A percentile compares a stretch with the other conserved stretches of the same genome.
These are phyloP conservation scores for Yamadazyma akitaensis DNA, from an alignment of 805 yeast genomes.

Conservation along the genomic window DNA sequence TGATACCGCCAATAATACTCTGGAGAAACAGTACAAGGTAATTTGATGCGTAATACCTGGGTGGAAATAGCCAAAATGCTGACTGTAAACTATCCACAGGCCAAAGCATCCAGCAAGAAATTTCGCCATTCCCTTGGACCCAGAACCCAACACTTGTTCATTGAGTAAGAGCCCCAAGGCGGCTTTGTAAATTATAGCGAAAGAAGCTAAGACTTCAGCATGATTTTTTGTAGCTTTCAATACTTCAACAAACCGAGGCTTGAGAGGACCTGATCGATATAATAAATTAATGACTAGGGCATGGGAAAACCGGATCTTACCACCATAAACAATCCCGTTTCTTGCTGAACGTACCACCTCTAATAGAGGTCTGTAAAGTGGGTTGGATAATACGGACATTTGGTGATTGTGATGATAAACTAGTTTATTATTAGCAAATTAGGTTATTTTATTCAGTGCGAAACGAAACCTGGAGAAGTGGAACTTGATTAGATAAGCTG, in stretches of 20 bases:
- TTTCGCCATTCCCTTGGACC: slow-evolving; percentile 24
- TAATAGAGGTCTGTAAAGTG: slow-evolving; percentile 29
- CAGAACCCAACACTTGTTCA: slow-evolving; percentile 34
- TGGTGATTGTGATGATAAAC: not conserved
- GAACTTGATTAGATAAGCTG: slow-evolving; percentile 1
- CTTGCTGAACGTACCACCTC: slow-evolving; percentile 37
- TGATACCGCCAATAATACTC: slow-evolving; percentile 62
- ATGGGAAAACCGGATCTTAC: slow-evolving; percentile 59
- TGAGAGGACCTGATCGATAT: slow-evolving; percentile 49
- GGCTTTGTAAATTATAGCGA: slow-evolving; percentile 52
- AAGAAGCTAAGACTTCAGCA: slow-evolving; percentile 52
- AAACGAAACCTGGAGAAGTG: slow-evolving; percentile 6
- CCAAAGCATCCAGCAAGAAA: slow-evolving; percentile 40
- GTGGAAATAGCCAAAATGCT: slow-evolving; percentile 41
- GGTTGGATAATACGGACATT: slow-evolving; percentile 24
- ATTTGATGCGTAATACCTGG: slow-evolving; percentile 65
- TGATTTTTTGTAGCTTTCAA: slow-evolving; percentile 53
- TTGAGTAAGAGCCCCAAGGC: slow-evolving; percentile 26
- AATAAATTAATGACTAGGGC: slow-evolving; percentile 59
- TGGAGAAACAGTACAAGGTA: slow-evolving; percentile 67
- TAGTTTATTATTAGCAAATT: not conserved
- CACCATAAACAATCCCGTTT: slow-evolving; percentile 58
- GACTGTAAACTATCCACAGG: slow-evolving; percentile 43
- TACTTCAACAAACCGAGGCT: slow-evolving; percentile 45
- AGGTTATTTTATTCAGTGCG: not conserved